phyloP scores from a whole-genome alignment of 306 rosid species.

The Vigna trinervia region DNA sequence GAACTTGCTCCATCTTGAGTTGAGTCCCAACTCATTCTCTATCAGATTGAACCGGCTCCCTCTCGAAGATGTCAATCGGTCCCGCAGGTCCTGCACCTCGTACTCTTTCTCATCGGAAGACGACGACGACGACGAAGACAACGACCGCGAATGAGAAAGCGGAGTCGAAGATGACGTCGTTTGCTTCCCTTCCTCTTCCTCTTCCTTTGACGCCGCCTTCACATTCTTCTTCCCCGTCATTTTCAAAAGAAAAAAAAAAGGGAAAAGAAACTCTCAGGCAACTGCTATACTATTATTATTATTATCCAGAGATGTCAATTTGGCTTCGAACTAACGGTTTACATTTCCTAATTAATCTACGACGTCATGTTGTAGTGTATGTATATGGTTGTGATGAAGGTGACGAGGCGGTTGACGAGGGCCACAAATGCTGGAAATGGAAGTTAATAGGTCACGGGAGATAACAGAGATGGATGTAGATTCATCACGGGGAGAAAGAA shows the following conservation, averaged over 20 bases:
- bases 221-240: conserved; percentile 31
- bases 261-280: neutral
- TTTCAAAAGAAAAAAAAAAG: neutral
- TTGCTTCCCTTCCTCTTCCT: neutral
- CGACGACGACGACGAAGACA: neutral
- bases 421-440: conserved; percentile 17
- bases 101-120: conserved; percentile 55
- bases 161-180: conserved; percentile 26
- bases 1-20: conserved; percentile 47
- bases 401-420: neutral
- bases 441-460: neutral
- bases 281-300: neutral
- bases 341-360: neutral
- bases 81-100: conserved; percentile 61
- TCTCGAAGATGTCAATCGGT: conserved; percentile 70
- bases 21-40: conserved; percentile 59
- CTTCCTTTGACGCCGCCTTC: conserved; percentile 9
- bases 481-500: conserved; percentile 18
- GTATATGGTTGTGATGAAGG: neutral
- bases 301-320: neutral
- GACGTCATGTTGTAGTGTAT: neutral
- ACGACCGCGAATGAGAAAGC: neutral
- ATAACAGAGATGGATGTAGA: neutral
- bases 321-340: neutral
- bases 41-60: conserved; percentile 78